Conservation (phyloP, 352 stramenopile species). For the Pythium coloratum region DNA sequence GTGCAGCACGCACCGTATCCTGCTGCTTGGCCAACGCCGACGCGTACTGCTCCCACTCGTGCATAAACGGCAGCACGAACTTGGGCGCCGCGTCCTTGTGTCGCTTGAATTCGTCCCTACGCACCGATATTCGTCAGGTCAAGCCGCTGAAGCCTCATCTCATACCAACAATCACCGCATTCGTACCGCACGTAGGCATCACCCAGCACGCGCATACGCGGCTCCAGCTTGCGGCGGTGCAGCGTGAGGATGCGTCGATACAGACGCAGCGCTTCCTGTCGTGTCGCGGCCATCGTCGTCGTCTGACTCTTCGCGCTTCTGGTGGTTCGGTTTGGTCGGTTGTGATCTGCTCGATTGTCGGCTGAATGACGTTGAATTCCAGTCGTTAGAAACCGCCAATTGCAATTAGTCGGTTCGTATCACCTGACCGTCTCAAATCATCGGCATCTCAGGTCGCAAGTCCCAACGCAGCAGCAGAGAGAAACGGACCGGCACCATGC, state of each 20-base stretch:
- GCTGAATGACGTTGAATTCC: conserved; percentile 19
- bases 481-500: conserved; percentile 8
- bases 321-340: not conserved
- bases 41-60: conserved; percentile 79
- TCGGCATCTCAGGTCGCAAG: conserved; percentile 11
- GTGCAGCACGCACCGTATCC: conserved; percentile 40
- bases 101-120: conserved; percentile 79
- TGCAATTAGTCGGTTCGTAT: conserved; percentile 6
- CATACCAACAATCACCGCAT: not conserved
- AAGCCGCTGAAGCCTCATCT: not conserved
- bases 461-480: not conserved
- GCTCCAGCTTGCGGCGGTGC: conserved; percentile 68
- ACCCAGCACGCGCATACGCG: conserved; percentile 81
- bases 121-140: not conserved
- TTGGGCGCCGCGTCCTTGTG: conserved; percentile 77
- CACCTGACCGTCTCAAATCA: not conserved
- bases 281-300: conserved; percentile 33
- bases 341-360: not conserved
- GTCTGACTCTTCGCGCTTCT: not conserved
- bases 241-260: conserved; percentile 82
- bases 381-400: conserved; percentile 15
- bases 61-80: conserved; percentile 76
- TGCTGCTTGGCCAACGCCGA: conserved; percentile 48
- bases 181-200: conserved; percentile 79
- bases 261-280: conserved; percentile 55